Conservation (phyloP, 768 basidiomycete genomes). For the Lentinula boryana region DNA sequence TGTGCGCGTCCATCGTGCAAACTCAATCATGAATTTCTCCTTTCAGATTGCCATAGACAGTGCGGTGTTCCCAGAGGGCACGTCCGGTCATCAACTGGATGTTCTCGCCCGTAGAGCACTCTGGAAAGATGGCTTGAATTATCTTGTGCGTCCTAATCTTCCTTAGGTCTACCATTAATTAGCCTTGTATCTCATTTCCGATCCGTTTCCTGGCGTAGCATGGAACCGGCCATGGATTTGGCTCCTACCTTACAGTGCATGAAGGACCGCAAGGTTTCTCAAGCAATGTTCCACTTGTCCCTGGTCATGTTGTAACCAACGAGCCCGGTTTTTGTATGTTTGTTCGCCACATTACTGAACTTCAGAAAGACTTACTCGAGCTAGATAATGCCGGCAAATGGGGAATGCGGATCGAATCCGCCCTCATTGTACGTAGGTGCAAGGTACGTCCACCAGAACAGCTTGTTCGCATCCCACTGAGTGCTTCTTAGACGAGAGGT, state of each 20-base stretch:
- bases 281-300: slow-evolving; percentile 58
- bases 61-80: slow-evolving; percentile 87
- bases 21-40: slow-evolving; percentile 14
- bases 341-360: background rate
- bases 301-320: slow-evolving; percentile 91
- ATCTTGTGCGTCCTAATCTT: slow-evolving; percentile 43
- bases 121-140: slow-evolving; percentile 83
- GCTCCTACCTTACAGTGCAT: slow-evolving; percentile 80
- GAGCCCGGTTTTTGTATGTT: slow-evolving; percentile 89
- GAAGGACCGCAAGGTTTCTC: slow-evolving; percentile 82
- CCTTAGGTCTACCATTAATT: background rate
- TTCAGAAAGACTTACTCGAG: background rate
- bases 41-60: slow-evolving; percentile 83
- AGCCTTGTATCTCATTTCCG: background rate
- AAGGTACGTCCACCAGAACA: background rate
- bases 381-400: slow-evolving; percentile 71
- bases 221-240: slow-evolving; percentile 89
- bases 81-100: slow-evolving; percentile 76
- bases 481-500: slow-evolving; percentile 50
- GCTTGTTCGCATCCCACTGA: slow-evolving; percentile 6
- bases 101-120: slow-evolving; percentile 85
- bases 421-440: slow-evolving; percentile 54
- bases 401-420: slow-evolving; percentile 92
- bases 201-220: slow-evolving; percentile 41
- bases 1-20: slow-evolving; percentile 10